These are phyloP conservation scores for Saussurea involucrata DNA, from an alignment of 129 eudicot genomes.

Conservation along the genomic window DNA sequence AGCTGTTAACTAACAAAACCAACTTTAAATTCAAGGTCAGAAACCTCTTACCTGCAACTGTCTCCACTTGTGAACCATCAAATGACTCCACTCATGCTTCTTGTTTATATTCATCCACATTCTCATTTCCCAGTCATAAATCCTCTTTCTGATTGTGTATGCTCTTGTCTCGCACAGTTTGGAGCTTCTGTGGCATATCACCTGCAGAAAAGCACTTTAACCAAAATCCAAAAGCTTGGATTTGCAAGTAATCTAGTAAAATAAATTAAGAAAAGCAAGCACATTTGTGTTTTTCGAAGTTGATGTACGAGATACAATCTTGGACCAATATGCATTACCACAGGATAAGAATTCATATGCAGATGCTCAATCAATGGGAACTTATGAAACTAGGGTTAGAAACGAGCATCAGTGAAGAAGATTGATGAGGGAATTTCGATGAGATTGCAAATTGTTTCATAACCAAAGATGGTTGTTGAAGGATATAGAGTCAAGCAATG, in stretches of 20 bases:
- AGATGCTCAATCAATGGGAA: slow-evolving; percentile 1
- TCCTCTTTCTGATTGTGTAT: not conserved
- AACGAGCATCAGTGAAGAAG: no score
- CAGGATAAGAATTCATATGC: not conserved
- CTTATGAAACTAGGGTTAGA: no score
- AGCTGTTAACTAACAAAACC: not conserved
- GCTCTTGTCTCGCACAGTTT: not conserved
- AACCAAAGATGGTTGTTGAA: no score
- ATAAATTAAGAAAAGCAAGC: no score
- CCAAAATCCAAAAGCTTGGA: not conserved
- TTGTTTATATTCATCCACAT: slow-evolving; percentile 3
- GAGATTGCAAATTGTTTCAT: no score
- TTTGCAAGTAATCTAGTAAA: not conserved
- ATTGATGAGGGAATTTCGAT: no score
- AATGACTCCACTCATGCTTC: not conserved
- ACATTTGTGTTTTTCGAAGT: not conserved
- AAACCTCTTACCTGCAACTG: slow-evolving; percentile 21
- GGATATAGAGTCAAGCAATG: no score
- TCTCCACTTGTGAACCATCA: not conserved
- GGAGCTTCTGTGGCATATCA: no score
- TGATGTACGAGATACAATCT: not conserved
- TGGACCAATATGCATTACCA: not conserved
- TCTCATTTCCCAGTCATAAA: not conserved
- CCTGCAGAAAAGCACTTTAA: no score
- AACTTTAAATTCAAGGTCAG: not conserved